Evolutionary conservation across 108 stramenopile genomes (phyloP).

Genomic region (Skeletonema menzelii): DNA sequence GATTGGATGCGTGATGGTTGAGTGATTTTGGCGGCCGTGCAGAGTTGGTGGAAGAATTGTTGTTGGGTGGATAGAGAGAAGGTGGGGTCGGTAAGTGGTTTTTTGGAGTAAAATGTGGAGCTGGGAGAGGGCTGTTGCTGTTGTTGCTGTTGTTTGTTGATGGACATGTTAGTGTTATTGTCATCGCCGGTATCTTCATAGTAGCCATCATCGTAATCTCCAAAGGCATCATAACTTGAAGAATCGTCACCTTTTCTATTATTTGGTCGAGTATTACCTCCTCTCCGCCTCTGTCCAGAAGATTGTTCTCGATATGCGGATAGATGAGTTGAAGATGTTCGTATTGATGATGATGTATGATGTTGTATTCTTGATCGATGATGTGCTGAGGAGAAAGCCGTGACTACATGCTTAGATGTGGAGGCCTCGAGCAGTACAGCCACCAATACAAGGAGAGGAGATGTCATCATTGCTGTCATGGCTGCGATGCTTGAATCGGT

Average conservation of each 20-base stretch:
- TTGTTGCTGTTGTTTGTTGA: not conserved
- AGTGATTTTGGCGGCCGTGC: constrained; percentile 56
- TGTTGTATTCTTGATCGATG: not conserved
- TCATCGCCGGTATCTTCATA: constrained; percentile 5
- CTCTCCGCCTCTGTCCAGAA: not conserved
- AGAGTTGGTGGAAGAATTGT: constrained; percentile 52
- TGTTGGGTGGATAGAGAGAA: constrained; percentile 24
- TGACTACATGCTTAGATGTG: not conserved
- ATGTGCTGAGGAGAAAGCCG: not conserved
- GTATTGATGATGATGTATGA: not conserved
- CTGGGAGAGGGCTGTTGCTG: not conserved
- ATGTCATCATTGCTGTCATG: not conserved
- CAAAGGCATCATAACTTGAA: constrained; percentile 17
- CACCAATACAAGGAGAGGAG: not conserved
- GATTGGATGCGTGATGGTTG: constrained; percentile 81
- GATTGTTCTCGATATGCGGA: not conserved
- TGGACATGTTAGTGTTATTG: not conserved
- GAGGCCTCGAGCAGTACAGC: not conserved
- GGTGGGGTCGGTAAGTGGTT: constrained; percentile 62
- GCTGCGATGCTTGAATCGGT: not conserved
- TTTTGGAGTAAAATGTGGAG: constrained; percentile 78
- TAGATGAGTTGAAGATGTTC: not conserved
- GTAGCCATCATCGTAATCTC: not conserved
- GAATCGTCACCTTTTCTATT: not conserved
- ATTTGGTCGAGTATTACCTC: not conserved